phyloP scores from a whole-genome alignment of 768 basidiomycete genomes.

The Agrocybe praecox region DNA sequence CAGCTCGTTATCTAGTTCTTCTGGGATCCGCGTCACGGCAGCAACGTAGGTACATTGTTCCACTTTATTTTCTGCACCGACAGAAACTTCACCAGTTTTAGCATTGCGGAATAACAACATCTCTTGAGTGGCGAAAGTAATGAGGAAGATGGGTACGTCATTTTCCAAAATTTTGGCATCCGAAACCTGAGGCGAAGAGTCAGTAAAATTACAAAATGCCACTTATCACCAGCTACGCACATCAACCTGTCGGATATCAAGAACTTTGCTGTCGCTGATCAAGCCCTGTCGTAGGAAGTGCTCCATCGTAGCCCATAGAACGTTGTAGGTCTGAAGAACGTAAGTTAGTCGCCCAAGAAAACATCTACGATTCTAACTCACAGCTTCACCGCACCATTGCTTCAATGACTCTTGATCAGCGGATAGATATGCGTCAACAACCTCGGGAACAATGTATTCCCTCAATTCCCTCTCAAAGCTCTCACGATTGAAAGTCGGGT shows the following conservation, averaged over 20 bases:
- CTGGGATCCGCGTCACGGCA: slow-evolving; percentile 85
- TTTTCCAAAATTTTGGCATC: slow-evolving; percentile 91
- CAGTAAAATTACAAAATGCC: neutral
- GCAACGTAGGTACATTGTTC: slow-evolving; percentile 94
- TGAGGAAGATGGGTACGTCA: slow-evolving; percentile 85
- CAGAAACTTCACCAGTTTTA: slow-evolving; percentile 81
- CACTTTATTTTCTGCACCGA: slow-evolving; percentile 89
- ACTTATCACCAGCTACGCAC: slow-evolving; percentile 46
- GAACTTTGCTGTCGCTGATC: slow-evolving; percentile 88
- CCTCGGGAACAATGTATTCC: slow-evolving; percentile 97
- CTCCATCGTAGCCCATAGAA: slow-evolving; percentile 98
- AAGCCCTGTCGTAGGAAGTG: slow-evolving; percentile 90
- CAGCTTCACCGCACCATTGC: slow-evolving; percentile 95
- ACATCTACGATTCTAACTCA: slow-evolving; percentile 40
- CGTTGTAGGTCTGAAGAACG: slow-evolving; percentile 81
- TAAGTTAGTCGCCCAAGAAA: slow-evolving; percentile 5
- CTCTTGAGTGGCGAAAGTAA: slow-evolving; percentile 94
- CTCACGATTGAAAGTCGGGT: slow-evolving; percentile 87
- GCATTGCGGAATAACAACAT: slow-evolving; percentile 89
- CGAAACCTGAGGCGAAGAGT: slow-evolving; percentile 55
- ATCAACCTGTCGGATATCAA: slow-evolving; percentile 97
- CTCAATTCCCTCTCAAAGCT: slow-evolving; percentile 86
- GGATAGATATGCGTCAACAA: slow-evolving; percentile 93
- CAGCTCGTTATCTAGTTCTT: slow-evolving; percentile 87
- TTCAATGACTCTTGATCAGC: slow-evolving; percentile 86